Base-by-base conservation (phyloP, 148 eudicot species). In the Spergularia bocconei region DNA sequence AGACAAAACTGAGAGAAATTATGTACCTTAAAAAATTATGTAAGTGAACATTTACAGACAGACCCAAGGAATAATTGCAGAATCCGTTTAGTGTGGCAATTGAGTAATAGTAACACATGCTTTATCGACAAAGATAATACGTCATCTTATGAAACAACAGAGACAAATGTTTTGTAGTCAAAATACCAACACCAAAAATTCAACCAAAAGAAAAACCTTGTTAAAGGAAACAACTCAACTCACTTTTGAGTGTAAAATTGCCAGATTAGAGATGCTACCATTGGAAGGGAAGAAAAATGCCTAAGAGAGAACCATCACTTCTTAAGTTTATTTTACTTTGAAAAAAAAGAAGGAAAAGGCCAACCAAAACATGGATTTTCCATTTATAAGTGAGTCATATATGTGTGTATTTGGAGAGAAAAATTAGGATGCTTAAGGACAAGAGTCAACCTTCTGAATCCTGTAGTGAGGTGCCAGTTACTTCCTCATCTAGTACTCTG, bases 361-460 rank as follows among this genome's bases (percentile, higher is more conserved):
- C 36, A 50, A 38, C 56, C 11, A 56, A 16, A 0, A 9, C 55
- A 29, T 29, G 21, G n/a, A 25, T 6, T 23, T 48, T 64, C 4
- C 57, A 67, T 9, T 41, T 4, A 19, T 52, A 2, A 19, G 36
- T 20, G 15, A 75, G 41, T n/a, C 10, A 48, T 7, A 44, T 60
- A 63, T 36, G 69, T 33, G 69, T 33, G 69, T 62, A 11, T 50
- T 17, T 41, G 5, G 23, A 23, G 47, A 70, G 19, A 62, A 44
- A 36, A 17, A 36, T 4, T 3, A 61, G 57, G 61, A 63, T 62
- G 50, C 14, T 21, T 23, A 62, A 74, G 38, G 62, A 19, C 19
- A 36, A 75, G 44, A 51, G 6, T 16, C 20, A 67, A 88, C 90
- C 91, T 87, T 84, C 80, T 68, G 64, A 68, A 78, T 84, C 79